Evolutionary conservation across 176 grass and related monocot genomes (phyloP).

Genomic region (Juncus effusus): DNA sequence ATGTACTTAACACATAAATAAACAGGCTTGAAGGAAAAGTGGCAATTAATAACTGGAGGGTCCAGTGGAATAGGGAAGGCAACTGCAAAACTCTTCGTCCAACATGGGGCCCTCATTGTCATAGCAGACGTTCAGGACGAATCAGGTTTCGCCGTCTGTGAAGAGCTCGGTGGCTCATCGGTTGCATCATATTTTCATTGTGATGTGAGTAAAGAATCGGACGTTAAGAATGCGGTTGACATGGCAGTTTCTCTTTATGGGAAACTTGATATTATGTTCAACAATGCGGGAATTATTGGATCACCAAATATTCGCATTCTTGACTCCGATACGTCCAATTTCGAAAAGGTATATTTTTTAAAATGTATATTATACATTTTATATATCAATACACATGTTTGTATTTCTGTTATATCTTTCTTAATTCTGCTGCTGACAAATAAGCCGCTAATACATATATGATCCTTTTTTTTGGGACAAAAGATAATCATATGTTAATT

Average conservation of each 20-base stretch:
- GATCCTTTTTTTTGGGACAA: no score
- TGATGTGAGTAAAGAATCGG: constrained; percentile 1
- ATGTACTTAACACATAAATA: no score
- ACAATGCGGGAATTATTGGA: constrained; percentile 30
- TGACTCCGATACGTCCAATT: constrained; percentile 21
- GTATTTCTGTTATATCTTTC: no score
- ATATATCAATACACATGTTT: no score
- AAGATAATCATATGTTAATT: no score
- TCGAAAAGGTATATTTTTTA: constrained; percentile 20
- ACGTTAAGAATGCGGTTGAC: constrained; percentile 21
- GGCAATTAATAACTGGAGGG: constrained; percentile 24
- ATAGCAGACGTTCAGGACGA: constrained; percentile 30
- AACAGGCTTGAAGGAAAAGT: constrained; percentile 26
- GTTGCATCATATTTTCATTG: constrained; percentile 12
- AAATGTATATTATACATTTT: no score
- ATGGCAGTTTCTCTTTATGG: constrained; percentile 13
- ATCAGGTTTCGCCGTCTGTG: constrained; percentile 14
- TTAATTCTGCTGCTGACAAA: no score
- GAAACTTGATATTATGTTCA: constrained; percentile 41
- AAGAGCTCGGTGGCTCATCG: constrained; percentile 5
- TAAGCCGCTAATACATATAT: no score
- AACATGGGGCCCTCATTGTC: constrained; percentile 17
- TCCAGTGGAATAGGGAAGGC: constrained; percentile 18
- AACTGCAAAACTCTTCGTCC: constrained; percentile 16
- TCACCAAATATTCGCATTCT: constrained; percentile 16